These are phyloP conservation scores for Populus hybrid DNA, from an alignment of 441 rosid species.

Conservation along the genomic window DNA sequence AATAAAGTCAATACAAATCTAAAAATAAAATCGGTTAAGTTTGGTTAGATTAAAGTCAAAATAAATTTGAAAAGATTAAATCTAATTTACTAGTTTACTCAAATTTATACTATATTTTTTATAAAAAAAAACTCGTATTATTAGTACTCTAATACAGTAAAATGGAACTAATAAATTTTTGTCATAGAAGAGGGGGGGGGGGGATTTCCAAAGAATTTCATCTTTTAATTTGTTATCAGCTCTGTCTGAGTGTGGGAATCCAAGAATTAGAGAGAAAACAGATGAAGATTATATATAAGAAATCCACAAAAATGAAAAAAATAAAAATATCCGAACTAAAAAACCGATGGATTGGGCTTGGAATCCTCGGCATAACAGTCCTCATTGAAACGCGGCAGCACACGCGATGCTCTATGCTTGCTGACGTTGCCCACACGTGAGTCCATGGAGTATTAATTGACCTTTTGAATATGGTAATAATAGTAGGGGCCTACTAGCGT, in stretches of 20 bases:
- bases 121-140: no score
- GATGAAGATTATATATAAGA: background rate
- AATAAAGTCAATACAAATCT: rapidly evolving
- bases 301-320: no score
- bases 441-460: background rate
- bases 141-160: no score
- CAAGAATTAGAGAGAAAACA: background rate
- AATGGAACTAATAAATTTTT: background rate
- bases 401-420: slow-evolving; percentile 22
- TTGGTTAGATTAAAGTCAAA: no score
- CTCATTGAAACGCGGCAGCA: slow-evolving; percentile 52
- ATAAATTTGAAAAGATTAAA: no score
- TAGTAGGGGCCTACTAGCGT: background rate
- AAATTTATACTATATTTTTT: no score
- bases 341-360: background rate
- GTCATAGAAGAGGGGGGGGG: no score
- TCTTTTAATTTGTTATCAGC: background rate
- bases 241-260: background rate
- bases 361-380: slow-evolving; percentile 29
- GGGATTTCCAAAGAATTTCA: background rate
- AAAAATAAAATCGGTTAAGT: rapidly evolving
- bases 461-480: background rate
- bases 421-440: slow-evolving; percentile 58
- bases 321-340: background rate
- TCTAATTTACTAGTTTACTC: rapidly evolving